phyloP scores from a whole-genome alignment of 805 yeast species.

The Kluyveromyces dobzhanskii region DNA sequence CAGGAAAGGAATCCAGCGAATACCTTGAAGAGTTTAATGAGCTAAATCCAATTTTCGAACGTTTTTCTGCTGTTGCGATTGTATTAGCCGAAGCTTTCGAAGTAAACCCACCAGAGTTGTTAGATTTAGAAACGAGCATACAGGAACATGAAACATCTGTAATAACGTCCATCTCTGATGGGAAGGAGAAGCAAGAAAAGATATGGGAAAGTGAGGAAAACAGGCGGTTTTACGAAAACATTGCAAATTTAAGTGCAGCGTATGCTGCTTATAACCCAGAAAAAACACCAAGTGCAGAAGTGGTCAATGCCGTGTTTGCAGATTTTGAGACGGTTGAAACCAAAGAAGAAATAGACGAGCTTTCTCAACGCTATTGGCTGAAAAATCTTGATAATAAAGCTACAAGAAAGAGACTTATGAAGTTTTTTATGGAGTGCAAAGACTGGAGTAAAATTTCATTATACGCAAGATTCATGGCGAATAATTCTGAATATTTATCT shows the following conservation, averaged over 20 bases:
- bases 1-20: slow-evolving; percentile 47
- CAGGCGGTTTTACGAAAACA: slow-evolving; percentile 52
- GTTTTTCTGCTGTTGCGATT: slow-evolving; percentile 36
- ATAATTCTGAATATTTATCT: slow-evolving; percentile 40
- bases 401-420: slow-evolving; percentile 50
- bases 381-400: slow-evolving; percentile 61
- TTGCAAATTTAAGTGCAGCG: slow-evolving; percentile 34
- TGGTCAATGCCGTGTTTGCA: slow-evolving; percentile 35
- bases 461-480: slow-evolving; percentile 63
- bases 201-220: slow-evolving; percentile 63
- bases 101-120: slow-evolving; percentile 31
- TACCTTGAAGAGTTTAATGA: slow-evolving; percentile 30
- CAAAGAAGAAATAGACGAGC: slow-evolving; percentile 42
- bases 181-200: slow-evolving; percentile 14
- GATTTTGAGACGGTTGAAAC: slow-evolving; percentile 36
- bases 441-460: slow-evolving; percentile 39
- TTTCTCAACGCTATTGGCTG: slow-evolving; percentile 41
- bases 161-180: slow-evolving; percentile 19
- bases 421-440: slow-evolving; percentile 43
- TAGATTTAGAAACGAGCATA: slow-evolving; percentile 20
- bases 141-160: slow-evolving; percentile 21
- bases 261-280: slow-evolving; percentile 11
- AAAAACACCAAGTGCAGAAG: slow-evolving; percentile 29
- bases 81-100: slow-evolving; percentile 36
- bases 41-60: slow-evolving; percentile 33